phyloP scores from a whole-genome alignment of 345 rosid genomes.

The Gossypium mustelinum region DNA sequence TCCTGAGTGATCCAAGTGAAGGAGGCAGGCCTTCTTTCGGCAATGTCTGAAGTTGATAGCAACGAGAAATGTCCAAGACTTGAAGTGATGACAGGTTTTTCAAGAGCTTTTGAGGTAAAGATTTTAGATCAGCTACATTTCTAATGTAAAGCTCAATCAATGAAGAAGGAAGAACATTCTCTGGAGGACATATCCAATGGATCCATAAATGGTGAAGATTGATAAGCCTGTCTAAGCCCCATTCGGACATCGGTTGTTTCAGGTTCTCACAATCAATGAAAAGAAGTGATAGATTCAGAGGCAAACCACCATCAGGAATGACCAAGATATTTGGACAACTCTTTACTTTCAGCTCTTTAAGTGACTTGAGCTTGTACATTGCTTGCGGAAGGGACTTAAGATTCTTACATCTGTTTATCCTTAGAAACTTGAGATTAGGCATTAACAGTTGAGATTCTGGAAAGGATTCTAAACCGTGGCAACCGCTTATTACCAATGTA shows the following conservation, averaged over 20 bases:
- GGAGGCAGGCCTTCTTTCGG: constrained; percentile 26
- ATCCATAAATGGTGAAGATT: neutral
- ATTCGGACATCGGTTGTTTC: neutral
- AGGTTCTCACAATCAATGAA: constrained; percentile 6
- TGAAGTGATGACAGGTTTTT: constrained; percentile 18
- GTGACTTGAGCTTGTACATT: constrained; percentile 22
- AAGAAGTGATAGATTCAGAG: constrained; percentile 18
- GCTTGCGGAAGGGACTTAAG: constrained; percentile 20
- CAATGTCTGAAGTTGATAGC: constrained; percentile 21
- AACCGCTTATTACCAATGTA: constrained; percentile 6
- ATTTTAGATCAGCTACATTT: constrained; percentile 11
- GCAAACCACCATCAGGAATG: constrained; percentile 28
- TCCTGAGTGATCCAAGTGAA: constrained; percentile 13
- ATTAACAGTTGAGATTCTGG: constrained; percentile 11
- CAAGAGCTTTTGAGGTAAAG: constrained; percentile 19
- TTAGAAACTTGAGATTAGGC: constrained; percentile 4
- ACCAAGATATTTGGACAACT: constrained; percentile 9
- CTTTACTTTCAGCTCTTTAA: constrained; percentile 7
- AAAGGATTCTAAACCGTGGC: constrained; percentile 18
- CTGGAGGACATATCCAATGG: constrained; percentile 7
- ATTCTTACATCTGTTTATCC: constrained; percentile 15
- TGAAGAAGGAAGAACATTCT: constrained; percentile 24
- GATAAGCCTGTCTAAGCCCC: neutral
- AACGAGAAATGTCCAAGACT: constrained; percentile 17
- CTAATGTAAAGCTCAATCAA: constrained; percentile 18